Evolutionary conservation across 352 stramenopile species (phyloP).

Genomic region (Phytophthora boehmeriae): DNA sequence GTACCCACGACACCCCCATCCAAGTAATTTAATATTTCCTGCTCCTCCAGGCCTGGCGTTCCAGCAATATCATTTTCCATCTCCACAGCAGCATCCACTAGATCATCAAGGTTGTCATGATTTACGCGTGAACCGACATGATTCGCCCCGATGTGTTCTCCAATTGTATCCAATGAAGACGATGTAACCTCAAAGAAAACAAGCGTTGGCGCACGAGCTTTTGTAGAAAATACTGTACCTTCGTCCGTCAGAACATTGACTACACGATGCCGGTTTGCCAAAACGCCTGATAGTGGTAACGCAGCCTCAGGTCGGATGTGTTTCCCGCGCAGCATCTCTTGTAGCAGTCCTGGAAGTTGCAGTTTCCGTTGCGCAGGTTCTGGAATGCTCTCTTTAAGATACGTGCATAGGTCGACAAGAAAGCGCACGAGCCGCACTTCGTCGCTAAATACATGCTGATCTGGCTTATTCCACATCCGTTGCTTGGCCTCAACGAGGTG

Average conservation of each 20-base stretch:
- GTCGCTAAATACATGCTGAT: slow-evolving; percentile 63
- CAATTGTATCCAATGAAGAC: slow-evolving; percentile 26
- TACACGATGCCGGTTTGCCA: slow-evolving; percentile 39
- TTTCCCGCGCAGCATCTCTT: slow-evolving; percentile 48
- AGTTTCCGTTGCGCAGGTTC: slow-evolving; percentile 57
- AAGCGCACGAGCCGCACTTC: slow-evolving; percentile 64
- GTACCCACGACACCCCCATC: slow-evolving; percentile 53
- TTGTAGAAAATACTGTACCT: slow-evolving; percentile 77
- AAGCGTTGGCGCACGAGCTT: slow-evolving; percentile 65
- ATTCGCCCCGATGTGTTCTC: background rate
- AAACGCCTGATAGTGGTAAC: slow-evolving; percentile 44
- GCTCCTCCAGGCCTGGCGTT: slow-evolving; percentile 26
- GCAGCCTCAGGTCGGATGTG: slow-evolving; percentile 56
- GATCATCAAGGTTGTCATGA: slow-evolving; percentile 16
- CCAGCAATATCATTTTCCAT: slow-evolving; percentile 14
- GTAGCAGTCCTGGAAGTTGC: slow-evolving; percentile 43
- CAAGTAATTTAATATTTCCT: slow-evolving; percentile 61
- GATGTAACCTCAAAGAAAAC: slow-evolving; percentile 67
- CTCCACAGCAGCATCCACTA: slow-evolving; percentile 33
- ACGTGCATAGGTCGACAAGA: slow-evolving; percentile 67
- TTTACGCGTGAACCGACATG: slow-evolving; percentile 2
- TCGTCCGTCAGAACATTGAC: slow-evolving; percentile 62
- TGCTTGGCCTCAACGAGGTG: slow-evolving; percentile 53
- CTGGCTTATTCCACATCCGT: slow-evolving; percentile 41
- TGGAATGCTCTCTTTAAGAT: slow-evolving; percentile 58